Percentiles rank a stretch among this genome's conserved stretches.
Evolutionary conservation across 352 stramenopile genomes (phyloP).

Genomic region (Globisporangium iwayamae): DNA sequence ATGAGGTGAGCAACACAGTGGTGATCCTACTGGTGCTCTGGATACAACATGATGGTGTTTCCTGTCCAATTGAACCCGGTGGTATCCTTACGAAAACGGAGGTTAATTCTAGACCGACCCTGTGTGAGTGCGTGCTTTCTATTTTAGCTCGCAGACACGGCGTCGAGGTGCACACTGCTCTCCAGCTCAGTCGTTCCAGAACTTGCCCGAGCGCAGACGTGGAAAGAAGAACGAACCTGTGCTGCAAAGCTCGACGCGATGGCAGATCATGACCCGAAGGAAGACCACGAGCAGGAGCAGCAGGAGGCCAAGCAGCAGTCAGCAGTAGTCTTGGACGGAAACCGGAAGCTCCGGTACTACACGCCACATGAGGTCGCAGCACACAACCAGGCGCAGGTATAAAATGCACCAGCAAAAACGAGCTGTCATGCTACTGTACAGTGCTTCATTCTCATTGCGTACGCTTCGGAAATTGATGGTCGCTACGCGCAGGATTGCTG

Average conservation of each 20-base stretch:
- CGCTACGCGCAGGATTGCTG: conserved; percentile 57
- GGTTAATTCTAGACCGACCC: neutral
- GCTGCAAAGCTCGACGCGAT: neutral
- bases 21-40: neutral
- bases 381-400: conserved; percentile 81
- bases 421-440: too few relatives aligned
- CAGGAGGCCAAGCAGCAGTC: neutral
- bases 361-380: conserved; percentile 71
- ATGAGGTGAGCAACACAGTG: neutral
- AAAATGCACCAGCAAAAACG: neutral
- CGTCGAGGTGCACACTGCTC: too few relatives aligned
- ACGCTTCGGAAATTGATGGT: neutral
- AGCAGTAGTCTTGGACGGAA: neutral
- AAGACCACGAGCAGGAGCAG: neutral
- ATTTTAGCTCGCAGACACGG: neutral
- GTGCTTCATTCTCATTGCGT: neutral
- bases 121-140: neutral
- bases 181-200: neutral
- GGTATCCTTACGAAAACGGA: neutral
- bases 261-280: neutral
- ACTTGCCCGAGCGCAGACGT: neutral
- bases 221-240: neutral
- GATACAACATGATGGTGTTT: neutral
- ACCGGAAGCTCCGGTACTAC: conserved; percentile 47
- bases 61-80: neutral